These are phyloP conservation scores for Pichia sporocuriosa DNA, from an alignment of 805 yeast genomes.

Conservation along the genomic window DNA sequence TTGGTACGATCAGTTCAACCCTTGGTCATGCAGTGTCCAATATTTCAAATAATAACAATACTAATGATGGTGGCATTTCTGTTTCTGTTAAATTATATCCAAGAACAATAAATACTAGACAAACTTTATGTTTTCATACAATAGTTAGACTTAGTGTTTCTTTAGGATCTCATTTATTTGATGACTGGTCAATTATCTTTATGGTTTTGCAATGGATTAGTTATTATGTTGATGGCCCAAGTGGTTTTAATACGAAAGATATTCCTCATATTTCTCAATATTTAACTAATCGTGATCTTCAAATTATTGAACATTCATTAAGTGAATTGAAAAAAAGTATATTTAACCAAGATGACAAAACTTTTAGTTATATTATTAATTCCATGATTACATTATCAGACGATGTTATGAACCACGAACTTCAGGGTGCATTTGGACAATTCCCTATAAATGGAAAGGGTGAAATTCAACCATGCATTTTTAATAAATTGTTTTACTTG, in stretches of 20 bases:
- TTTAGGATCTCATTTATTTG: conserved; percentile 64
- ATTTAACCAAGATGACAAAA: conserved; percentile 41
- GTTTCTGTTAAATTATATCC: conserved; percentile 24
- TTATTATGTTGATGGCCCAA: conserved; percentile 59
- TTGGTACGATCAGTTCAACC: conserved; percentile 42
- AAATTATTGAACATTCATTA: conserved; percentile 48
- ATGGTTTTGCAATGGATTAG: conserved; percentile 75
- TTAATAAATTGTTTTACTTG: conserved; percentile 50
- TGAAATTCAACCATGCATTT: conserved; percentile 37
- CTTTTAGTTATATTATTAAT: conserved; percentile 42
- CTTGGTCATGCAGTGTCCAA: conserved; percentile 33
- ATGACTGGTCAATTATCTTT: conserved; percentile 59
- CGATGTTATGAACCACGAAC: conserved; percentile 14
- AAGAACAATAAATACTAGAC: conserved; percentile 54
- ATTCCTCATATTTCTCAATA: conserved; percentile 37
- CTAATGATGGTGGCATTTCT: background rate
- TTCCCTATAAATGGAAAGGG: conserved; percentile 19
- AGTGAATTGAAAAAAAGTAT: conserved; percentile 61
- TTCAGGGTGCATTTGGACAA: conserved; percentile 10
- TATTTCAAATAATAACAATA: conserved; percentile 13
- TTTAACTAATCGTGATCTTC: conserved; percentile 40
- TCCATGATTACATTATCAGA: conserved; percentile 42
- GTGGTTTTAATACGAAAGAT: conserved; percentile 35
- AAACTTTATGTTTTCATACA: conserved; percentile 72
- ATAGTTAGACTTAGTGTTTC: conserved; percentile 70